phyloP scores from a whole-genome alignment of 495 filamentous ascomycete genomes.

The Xylaria palmicola region DNA sequence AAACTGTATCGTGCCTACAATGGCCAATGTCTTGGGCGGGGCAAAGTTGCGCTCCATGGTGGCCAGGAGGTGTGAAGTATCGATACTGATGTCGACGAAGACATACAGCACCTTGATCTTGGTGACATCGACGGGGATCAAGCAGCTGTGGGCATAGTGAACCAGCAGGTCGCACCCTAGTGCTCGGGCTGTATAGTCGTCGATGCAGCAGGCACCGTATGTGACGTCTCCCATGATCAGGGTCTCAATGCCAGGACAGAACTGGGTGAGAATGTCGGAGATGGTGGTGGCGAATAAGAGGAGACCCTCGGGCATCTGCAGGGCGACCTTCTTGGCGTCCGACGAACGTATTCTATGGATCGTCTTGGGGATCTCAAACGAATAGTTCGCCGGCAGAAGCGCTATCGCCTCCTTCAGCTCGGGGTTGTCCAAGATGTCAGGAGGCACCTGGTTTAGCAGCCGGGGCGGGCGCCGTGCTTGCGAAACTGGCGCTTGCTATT shows the following conservation, averaged over 20 bases:
- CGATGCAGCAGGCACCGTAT: conserved; percentile 98
- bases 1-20: conserved; percentile 98
- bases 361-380: conserved; percentile 97
- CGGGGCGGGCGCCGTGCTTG: conserved; percentile 68
- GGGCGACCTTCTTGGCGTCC: conserved; percentile 72
- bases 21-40: conserved; percentile 78
- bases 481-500: conserved; percentile 34
- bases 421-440: conserved; percentile 79
- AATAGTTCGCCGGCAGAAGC: conserved; percentile 89
- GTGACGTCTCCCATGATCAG: conserved; percentile 99
- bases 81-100: conserved; percentile 97
- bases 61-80: conserved; percentile 78
- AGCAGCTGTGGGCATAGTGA: conserved; percentile 94
- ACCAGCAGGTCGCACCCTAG: conserved; percentile 93
- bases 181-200: conserved; percentile 94
- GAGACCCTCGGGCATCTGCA: conserved; percentile 96
- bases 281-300: conserved; percentile 97
- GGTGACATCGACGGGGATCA: conserved; percentile 94
- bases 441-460: conserved; percentile 83
- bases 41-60: conserved; percentile 89
- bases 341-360: conserved; percentile 87
- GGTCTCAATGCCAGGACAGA: conserved; percentile 87
- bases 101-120: conserved; percentile 95
- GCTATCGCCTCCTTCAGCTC: conserved; percentile 87
- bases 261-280: conserved; percentile 91